A percentile compares a stretch with the other conserved stretches of the same genome.
These are phyloP conservation scores for Penicillium sumatraense DNA, from an alignment of 2,329 filamentous ascomycete species.

Conservation along the genomic window DNA sequence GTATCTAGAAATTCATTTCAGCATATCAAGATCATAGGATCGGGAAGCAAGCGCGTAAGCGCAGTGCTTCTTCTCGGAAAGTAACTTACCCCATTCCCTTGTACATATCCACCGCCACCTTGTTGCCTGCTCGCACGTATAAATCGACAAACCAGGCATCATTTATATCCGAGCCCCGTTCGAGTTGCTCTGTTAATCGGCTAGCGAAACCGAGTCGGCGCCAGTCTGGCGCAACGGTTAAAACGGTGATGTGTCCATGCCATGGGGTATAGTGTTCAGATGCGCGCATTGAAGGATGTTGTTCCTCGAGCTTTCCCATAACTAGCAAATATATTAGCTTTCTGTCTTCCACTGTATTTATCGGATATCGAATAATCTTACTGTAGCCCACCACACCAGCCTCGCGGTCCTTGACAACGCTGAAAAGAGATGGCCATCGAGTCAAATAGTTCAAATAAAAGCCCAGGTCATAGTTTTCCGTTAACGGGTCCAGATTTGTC, in stretches of 20 bases:
- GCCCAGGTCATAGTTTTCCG: constrained; percentile 94
- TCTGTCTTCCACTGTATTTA: neutral
- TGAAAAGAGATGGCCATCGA: constrained; percentile 94
- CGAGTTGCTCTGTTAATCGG: constrained; percentile 78
- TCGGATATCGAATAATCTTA: constrained; percentile 44
- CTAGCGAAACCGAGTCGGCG: constrained; percentile 86
- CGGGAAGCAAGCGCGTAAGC: neutral
- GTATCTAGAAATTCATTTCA: constrained; percentile 53
- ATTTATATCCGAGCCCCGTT: constrained; percentile 78
- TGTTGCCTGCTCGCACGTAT: constrained; percentile 88
- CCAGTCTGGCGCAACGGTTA: constrained; percentile 87
- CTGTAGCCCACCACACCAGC: constrained; percentile 96
- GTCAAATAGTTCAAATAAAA: constrained; percentile 97
- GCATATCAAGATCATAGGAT: neutral
- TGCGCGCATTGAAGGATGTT: constrained; percentile 72
- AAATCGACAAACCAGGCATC: constrained; percentile 95
- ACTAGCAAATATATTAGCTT: constrained; percentile 59
- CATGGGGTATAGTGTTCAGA: constrained; percentile 96
- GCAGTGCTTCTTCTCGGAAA: neutral
- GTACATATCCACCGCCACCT: constrained; percentile 86
- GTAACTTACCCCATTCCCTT: constrained; percentile 74
- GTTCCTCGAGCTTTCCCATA: constrained; percentile 95
- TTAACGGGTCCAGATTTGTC: constrained; percentile 93
- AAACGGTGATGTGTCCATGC: constrained; percentile 96
- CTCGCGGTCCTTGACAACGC: constrained; percentile 81